Conservation (phyloP, 2,329 filamentous ascomycete genomes). For the Talaromyces marneffei region DNA sequence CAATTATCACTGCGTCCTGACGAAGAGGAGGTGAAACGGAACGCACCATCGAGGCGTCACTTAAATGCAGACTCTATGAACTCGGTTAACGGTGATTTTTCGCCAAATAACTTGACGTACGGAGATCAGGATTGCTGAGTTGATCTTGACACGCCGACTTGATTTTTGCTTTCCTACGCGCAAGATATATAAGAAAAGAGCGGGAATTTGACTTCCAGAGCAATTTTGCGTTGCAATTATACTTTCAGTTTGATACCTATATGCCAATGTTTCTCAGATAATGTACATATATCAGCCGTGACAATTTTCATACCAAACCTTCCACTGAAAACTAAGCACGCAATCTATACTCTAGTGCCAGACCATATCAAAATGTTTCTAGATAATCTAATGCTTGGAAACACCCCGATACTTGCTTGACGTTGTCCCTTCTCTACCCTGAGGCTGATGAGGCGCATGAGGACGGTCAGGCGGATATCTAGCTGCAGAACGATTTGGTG, state of each 20-base stretch:
- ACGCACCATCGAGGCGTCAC: neutral
- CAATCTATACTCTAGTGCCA: neutral
- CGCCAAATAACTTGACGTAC: neutral
- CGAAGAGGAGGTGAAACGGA: neutral
- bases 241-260: neutral
- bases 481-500: constrained; percentile 12
- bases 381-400: neutral
- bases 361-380: neutral
- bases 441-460: neutral
- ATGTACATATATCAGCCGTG: neutral
- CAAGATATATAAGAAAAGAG: neutral
- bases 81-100: neutral
- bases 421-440: constrained; percentile 9
- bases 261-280: neutral
- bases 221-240: neutral
- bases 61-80: neutral
- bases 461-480: constrained; percentile 1
- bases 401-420: constrained; percentile 13
- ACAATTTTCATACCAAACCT: neutral
- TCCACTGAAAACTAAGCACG: neutral
- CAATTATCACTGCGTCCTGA: neutral
- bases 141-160: constrained; percentile 8
- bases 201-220: neutral
- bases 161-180: neutral
- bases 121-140: constrained; percentile 12